Percentiles rank a stretch among this genome's conserved stretches.
Evolutionary conservation across 2,329 filamentous ascomycete genomes (phyloP).

Genomic region (Plectosphaerella plurivora): DNA sequence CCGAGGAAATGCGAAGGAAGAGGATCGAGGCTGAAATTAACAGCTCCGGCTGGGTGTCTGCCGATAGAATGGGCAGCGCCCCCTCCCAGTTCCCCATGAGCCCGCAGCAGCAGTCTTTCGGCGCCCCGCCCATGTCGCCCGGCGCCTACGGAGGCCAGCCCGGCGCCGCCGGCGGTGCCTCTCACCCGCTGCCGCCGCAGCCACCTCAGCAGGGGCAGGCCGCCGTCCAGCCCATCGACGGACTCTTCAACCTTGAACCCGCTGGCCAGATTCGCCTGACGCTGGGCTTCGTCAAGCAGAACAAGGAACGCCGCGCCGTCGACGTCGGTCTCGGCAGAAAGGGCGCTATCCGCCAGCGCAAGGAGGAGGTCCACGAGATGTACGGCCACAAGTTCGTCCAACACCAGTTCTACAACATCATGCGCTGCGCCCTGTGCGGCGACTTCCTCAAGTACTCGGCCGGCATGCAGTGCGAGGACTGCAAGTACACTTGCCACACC

Average conservation of each 20-base stretch:
- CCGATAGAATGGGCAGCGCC: conserved; percentile 80
- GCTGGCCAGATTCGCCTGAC: conserved; percentile 88
- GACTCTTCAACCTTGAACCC: conserved; percentile 96
- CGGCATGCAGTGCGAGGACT: conserved; percentile 98
- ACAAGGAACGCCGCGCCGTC: conserved; percentile 74
- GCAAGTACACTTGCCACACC: conserved; percentile 98
- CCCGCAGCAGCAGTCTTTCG: conserved; percentile 40
- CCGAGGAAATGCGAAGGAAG: conserved; percentile 95
- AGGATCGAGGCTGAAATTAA: conserved; percentile 96
- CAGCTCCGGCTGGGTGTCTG: conserved; percentile 92
- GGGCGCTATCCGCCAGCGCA: conserved; percentile 93
- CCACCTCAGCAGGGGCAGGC: conserved; percentile 40
- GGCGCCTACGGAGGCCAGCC: conserved; percentile 28
- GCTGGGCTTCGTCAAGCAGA: conserved; percentile 88
- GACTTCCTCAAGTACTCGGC: conserved; percentile 98
- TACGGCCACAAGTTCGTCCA: conserved; percentile 99
- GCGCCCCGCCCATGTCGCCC: conserved; percentile 37
- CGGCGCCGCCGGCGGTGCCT: conserved; percentile 10
- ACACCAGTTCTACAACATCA: conserved; percentile 99
- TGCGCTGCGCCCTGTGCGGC: conserved; percentile 96
- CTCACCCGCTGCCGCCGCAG: conserved; percentile 20
- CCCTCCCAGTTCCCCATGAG: conserved; percentile 58
- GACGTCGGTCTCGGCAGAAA: conserved; percentile 89
- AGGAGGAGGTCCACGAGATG: conserved; percentile 97
- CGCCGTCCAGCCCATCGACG: conserved; percentile 67